Percentiles rank a stretch among this genome's conserved stretches.
These are phyloP conservation scores for Laetiporus sulphureus DNA, from an alignment of 1,284 basidiomycete species.

Conservation along the genomic window DNA sequence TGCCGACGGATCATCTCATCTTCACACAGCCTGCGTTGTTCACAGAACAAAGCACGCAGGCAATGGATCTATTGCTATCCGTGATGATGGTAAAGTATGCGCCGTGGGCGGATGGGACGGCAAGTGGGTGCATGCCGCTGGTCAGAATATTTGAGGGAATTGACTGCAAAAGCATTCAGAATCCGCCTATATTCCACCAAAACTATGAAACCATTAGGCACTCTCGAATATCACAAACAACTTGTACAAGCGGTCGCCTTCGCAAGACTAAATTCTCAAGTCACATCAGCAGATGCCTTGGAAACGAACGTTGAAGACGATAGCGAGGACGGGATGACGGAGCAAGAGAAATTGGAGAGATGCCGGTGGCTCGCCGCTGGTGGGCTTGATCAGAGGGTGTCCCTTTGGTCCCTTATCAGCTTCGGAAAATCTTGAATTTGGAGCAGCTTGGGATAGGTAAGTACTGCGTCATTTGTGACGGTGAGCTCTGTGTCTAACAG, in stretches of 20 bases:
- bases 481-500: too few relatives aligned
- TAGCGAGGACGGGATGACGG: conserved; percentile 44
- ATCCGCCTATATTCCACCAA: conserved; percentile 75
- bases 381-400: conserved; percentile 69
- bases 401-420: conserved; percentile 72
- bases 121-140: conserved; percentile 40
- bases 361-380: conserved; percentile 67
- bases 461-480: too few relatives aligned
- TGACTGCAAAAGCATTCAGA: too few relatives aligned
- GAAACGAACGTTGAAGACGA: conserved; percentile 31
- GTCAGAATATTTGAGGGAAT: not conserved
- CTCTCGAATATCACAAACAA: conserved; percentile 72
- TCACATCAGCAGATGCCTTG: not conserved
- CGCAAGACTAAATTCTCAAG: conserved; percentile 29
- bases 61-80: conserved; percentile 67
- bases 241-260: conserved; percentile 69
- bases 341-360: conserved; percentile 45
- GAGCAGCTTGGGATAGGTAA: too few relatives aligned
- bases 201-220: conserved; percentile 72
- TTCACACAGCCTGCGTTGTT: conserved; percentile 19
- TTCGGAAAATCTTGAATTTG: conserved; percentile 31
- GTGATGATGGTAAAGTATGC: conserved; percentile 69
- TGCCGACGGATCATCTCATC: conserved; percentile 10
- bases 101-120: conserved; percentile 90
- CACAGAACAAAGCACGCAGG: conserved; percentile 75